Evolutionary conservation across 1,284 basidiomycete genomes (phyloP), one percentile per base, ranked within the genome.

Genomic region (Cutaneotrichosporon sp.): DNA sequence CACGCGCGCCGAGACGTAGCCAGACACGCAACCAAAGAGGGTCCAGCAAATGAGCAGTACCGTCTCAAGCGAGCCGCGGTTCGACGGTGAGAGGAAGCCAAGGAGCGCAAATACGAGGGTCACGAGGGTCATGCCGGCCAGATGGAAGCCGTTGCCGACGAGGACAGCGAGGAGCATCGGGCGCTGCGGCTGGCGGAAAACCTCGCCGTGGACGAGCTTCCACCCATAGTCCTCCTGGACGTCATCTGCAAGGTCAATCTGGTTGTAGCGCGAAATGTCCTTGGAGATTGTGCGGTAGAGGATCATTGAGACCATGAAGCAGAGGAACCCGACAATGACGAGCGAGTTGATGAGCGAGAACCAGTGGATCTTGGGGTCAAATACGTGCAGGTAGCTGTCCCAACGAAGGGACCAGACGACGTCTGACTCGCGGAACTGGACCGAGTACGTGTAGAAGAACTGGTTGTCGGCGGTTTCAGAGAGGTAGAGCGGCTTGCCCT

Each of bases 201-300:
- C 92, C 80, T 99, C 96, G 34, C 92, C 94, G 72, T 97, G 94
- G 11, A 98, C 77, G 40, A 80, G 69, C 62, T 98, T 98, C 96
- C 96, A 99, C 5, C 96, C 96, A 85, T 90, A 97, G 74, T 99
- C 96, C 81, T 97, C 94, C 81, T 97, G 94, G 0, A 97, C 91
- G 72, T 97, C 94, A 78, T 98, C 95, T 70, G 89, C 90, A 38
- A 96, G 82, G 78, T 97, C 95, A 69, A 96, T 91, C 9, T 92
- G 90, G 74, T 98, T 97, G 82, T 98, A 99, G n/a, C 94, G 87
- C 60, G 88, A 88, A 67, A 98, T 96, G 82, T 99, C 96, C 75
- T 91, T 88, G 46, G 89, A 87, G 52, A 98, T 90, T 42, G 88
- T 93, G 61, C 93, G 87, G 66, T 90, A 82, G 21, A 99, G 86